Percentiles rank a stretch among this genome's conserved stretches.
These are phyloP conservation scores for Trametes cubensis DNA, from an alignment of 768 basidiomycete genomes.

Conservation along the genomic window DNA sequence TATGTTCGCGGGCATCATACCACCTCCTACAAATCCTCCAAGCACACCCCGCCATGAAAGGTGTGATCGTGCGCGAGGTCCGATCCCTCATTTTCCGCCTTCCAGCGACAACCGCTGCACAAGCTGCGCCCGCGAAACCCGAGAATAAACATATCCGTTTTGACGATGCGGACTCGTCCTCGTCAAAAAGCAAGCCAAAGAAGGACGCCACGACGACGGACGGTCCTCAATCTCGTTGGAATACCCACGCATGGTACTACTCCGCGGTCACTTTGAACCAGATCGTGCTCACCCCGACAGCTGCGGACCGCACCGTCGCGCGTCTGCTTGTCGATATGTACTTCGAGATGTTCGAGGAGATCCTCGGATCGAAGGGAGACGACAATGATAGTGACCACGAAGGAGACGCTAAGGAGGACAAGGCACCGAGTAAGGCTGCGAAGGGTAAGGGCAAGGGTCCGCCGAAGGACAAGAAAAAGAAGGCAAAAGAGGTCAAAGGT, in stretches of 20 bases:
- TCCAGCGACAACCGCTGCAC: constrained; percentile 38
- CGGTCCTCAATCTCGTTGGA: constrained; percentile 47
- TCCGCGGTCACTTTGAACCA: constrained; percentile 94
- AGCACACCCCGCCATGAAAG: constrained; percentile 90
- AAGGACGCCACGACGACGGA: constrained; percentile 18
- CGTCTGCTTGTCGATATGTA: constrained; percentile 83
- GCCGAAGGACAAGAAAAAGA: constrained; percentile 40
- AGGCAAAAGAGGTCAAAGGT: constrained; percentile 49
- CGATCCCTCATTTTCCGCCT: constrained; percentile 77
- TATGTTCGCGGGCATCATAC: constrained; percentile 89
- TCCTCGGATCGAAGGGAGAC: constrained; percentile 65
- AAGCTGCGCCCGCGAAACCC: constrained; percentile 28
- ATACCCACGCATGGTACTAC: constrained; percentile 86
- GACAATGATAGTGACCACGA: constrained; percentile 43
- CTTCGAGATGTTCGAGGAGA: constrained; percentile 90
- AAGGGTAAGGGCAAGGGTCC: constrained; percentile 30
- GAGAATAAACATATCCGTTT: constrained; percentile 57
- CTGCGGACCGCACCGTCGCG: constrained; percentile 73
- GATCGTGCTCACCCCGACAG: constrained; percentile 65
- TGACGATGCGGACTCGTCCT: constrained; percentile 37
- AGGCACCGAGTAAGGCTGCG: constrained; percentile 40
- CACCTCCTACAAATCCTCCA: constrained; percentile 89
- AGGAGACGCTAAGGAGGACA: constrained; percentile 39
- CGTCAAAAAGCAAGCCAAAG: constrained; percentile 24
- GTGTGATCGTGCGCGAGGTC: constrained; percentile 85